Conservation (phyloP, 192 early-diverging fungal species). For the Haplosporangium gracile region DNA sequence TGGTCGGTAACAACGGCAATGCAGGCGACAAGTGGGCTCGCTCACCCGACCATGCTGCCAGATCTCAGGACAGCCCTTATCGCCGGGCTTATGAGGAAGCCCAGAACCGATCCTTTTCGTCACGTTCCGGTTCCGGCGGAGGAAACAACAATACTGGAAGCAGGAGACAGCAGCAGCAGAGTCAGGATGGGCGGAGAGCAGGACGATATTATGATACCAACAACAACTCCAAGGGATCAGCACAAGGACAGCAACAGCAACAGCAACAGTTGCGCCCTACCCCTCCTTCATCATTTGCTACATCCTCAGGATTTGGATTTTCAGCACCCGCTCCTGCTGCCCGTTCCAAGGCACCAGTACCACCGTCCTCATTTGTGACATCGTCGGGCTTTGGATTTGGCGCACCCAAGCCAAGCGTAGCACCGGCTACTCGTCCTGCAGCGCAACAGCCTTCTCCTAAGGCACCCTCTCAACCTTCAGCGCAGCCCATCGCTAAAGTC, state of each 20-base stretch:
- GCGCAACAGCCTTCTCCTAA: neutral
- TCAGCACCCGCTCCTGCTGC: conserved; percentile 10
- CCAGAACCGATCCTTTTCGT: conserved; percentile 19
- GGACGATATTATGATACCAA: conserved; percentile 30
- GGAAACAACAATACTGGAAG: neutral
- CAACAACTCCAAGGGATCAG: neutral
- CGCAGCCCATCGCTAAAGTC: neutral
- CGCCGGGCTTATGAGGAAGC: conserved; percentile 36
- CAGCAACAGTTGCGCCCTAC: conserved; percentile 22
- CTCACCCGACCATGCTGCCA: conserved; percentile 15
- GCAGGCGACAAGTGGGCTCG: conserved; percentile 33
- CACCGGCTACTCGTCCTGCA: neutral
- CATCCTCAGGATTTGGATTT: conserved; percentile 8
- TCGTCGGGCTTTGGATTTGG: conserved; percentile 31
- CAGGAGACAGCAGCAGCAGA: neutral
- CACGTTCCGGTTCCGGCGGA: neutral
- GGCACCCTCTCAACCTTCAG: neutral
- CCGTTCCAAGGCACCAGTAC: neutral
- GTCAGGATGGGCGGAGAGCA: conserved; percentile 18
- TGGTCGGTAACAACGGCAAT: neutral
- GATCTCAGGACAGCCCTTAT: conserved; percentile 20
- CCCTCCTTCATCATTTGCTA: conserved; percentile 18
- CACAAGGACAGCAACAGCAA: no score
- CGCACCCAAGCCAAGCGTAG: conserved; percentile 18
- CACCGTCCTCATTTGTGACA: conserved; percentile 39